Conservation (phyloP, 495 filamentous ascomycete genomes). For the Penicillium subrubescens region DNA sequence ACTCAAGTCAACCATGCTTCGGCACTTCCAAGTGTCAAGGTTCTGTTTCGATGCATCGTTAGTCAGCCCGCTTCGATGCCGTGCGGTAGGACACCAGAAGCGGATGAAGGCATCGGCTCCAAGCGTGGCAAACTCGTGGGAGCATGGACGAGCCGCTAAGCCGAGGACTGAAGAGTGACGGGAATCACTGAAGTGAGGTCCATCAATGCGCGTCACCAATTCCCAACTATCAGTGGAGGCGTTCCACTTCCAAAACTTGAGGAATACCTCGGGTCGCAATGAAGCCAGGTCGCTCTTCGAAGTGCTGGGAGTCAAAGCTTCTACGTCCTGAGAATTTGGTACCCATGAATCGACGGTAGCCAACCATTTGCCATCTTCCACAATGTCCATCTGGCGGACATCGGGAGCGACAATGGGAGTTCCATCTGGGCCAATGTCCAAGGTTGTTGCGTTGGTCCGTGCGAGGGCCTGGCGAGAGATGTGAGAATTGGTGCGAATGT, state of each 20-base stretch:
- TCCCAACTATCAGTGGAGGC: conserved; percentile 64
- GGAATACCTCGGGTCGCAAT: conserved; percentile 63
- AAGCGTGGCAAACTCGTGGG: conserved; percentile 75
- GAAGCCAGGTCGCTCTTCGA: conserved; percentile 29
- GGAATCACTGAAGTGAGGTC: conserved; percentile 66
- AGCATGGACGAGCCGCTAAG: conserved; percentile 65
- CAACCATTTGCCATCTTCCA: conserved; percentile 83
- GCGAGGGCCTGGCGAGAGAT: conserved; percentile 83
- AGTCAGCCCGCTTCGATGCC: conserved; percentile 62
- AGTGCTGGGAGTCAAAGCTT: conserved; percentile 47
- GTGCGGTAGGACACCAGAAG: conserved; percentile 72
- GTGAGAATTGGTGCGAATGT: conserved; percentile 70
- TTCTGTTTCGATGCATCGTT: conserved; percentile 53
- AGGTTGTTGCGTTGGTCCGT: conserved; percentile 80
- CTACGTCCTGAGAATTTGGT: conserved; percentile 66
- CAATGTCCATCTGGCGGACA: conserved; percentile 70
- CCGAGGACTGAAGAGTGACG: conserved; percentile 64
- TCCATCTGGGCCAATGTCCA: conserved; percentile 71
- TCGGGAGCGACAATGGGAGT: conserved; percentile 71
- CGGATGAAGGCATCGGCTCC: conserved; percentile 77
- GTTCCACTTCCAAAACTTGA: conserved; percentile 90
- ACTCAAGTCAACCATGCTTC: conserved; percentile 57
- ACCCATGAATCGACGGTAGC: conserved; percentile 90
- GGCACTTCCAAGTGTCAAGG: conserved; percentile 73
- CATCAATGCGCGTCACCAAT: conserved; percentile 77